phyloP scores from a whole-genome alignment of 2,329 filamentous ascomycete genomes.

The Ophidiomyces ophidiicola region DNA sequence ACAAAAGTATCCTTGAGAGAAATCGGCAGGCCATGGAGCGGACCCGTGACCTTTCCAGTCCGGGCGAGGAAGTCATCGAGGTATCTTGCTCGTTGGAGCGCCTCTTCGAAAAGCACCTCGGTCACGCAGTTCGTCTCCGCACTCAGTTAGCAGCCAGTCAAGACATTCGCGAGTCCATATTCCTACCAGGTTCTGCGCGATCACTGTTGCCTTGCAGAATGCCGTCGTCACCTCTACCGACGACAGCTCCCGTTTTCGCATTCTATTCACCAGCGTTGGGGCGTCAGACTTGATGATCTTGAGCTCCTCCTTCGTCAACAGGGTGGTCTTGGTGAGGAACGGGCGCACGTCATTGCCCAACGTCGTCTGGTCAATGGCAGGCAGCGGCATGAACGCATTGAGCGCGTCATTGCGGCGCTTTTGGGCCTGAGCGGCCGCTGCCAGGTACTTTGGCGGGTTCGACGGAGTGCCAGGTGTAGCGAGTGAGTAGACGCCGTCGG shows the following conservation, averaged over 20 bases:
- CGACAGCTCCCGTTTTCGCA: conserved; percentile 37
- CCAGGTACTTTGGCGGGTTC: background rate
- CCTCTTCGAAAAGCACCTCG: conserved; percentile 44
- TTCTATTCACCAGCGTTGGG: conserved; percentile 25
- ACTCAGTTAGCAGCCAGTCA: conserved; percentile 20
- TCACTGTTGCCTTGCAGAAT: conserved; percentile 45
- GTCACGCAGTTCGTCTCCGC: conserved; percentile 47
- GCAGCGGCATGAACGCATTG: conserved; percentile 13
- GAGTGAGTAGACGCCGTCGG: conserved; percentile 1
- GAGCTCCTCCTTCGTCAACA: conserved; percentile 42
- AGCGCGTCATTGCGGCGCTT: conserved; percentile 24
- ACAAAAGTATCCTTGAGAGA: conserved; percentile 42
- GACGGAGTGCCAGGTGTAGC: background rate
- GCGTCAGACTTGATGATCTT: conserved; percentile 36
- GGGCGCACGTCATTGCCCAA: conserved; percentile 9
- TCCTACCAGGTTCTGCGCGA: conserved; percentile 49
- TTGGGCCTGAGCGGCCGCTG: conserved; percentile 23
- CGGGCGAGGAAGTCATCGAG: conserved; percentile 38
- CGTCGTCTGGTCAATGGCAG: conserved; percentile 3
- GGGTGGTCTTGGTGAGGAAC: conserved; percentile 36
- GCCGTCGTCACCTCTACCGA: conserved; percentile 44
- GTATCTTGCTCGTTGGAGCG: conserved; percentile 37
- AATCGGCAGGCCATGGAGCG: conserved; percentile 51
- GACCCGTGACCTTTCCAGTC: conserved; percentile 40
- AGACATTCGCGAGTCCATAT: too few species aligned